Base-by-base conservation (phyloP, 805 yeast genomes). In the Metschnikowia noctiluminum region DNA sequence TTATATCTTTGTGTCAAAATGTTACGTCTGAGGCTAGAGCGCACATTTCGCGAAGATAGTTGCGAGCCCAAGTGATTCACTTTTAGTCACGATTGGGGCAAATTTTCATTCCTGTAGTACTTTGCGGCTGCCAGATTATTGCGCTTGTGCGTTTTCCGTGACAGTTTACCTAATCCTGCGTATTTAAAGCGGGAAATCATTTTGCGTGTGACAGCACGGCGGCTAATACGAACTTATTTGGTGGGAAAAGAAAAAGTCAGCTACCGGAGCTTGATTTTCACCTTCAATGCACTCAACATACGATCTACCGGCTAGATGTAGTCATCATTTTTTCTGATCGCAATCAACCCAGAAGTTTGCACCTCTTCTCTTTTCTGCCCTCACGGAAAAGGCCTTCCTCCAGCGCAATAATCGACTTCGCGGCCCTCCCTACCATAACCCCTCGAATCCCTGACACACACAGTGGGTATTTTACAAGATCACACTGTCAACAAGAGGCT, bases 101-200 rank as follows among this genome's bases (percentile, higher is more conserved):
- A 31, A 3, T 31, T 11, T 31, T 13, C 6, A 31, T 31, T 31
- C 34, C 34, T 10, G 13, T 31, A 31, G 5, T 31, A 31, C 13
- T 3, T n/a, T 13, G n/a, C 15, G 15, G 36, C 36, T 34, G 15
- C 28, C 39, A 39, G 16, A 30, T 32, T 27, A n/a, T 10, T 39
- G 48, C 43, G 28, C 21, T 31, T 16, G 35, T 31, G 15, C 15
- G 41, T 35, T 11, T 12, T 30, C 49, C 49, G 42, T 26, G 12
- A 42, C 15, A 28, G 13, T 15, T 40, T 46, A 34, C 49, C 45
- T 37, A 46, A 30, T 41, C 49, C 45, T 41, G 41, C 28, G 34
- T 37, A 14, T 27, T 40, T 21, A 36, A 40, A 28, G 15, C 39
- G 37, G 45, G 26, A n/a, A 37, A 30, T 43, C 36, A 21, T 45